These are phyloP conservation scores for Phytopythium chamaehyphon DNA, from an alignment of 352 stramenopile species.

Conservation along the genomic window DNA sequence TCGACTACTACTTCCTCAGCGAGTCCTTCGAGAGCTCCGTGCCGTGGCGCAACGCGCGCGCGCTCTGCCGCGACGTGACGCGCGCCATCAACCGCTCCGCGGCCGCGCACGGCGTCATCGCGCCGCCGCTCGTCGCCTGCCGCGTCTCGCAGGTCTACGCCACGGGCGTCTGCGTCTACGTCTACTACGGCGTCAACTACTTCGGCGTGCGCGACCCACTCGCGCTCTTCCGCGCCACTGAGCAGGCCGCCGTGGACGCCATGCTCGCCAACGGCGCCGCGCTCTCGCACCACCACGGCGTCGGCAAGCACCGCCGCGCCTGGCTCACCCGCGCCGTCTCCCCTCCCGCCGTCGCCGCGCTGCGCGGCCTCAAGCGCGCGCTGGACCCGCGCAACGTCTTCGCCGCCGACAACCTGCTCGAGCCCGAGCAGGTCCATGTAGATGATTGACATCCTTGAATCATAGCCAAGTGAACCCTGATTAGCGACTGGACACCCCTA, in stretches of 20 bases:
- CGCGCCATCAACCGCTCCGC: slow-evolving; percentile 40
- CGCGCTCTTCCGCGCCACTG: slow-evolving; percentile 78
- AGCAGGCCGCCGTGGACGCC: slow-evolving; percentile 61
- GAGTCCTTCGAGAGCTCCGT: slow-evolving; percentile 90
- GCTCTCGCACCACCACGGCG: slow-evolving; percentile 94
- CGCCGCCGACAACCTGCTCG: slow-evolving; percentile 77
- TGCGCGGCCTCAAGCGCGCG: slow-evolving; percentile 83
- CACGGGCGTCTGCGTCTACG: slow-evolving; percentile 93
- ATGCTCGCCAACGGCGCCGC: slow-evolving; percentile 91
- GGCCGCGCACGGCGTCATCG: slow-evolving; percentile 44
- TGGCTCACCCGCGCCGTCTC: slow-evolving; percentile 88
- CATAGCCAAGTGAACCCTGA: too few species aligned
- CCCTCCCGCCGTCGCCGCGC: slow-evolving; percentile 47
- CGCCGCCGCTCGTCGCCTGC: slow-evolving; percentile 87
- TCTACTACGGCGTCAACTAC: slow-evolving; percentile 96
- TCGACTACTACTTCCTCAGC: slow-evolving; percentile 91
- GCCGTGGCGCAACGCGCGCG: slow-evolving; percentile 62
- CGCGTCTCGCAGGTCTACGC: slow-evolving; percentile 95
- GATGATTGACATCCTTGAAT: too few species aligned
- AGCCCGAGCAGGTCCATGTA: too few species aligned
- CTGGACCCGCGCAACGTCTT: slow-evolving; percentile 93
- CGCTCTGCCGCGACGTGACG: slow-evolving; percentile 55
- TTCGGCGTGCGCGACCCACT: slow-evolving; percentile 77
- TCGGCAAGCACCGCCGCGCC: slow-evolving; percentile 90
- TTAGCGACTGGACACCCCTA: too few species aligned